These are phyloP conservation scores for Musa troglodytarum DNA, from an alignment of 176 grass and related monocot genomes.

Conservation along the genomic window DNA sequence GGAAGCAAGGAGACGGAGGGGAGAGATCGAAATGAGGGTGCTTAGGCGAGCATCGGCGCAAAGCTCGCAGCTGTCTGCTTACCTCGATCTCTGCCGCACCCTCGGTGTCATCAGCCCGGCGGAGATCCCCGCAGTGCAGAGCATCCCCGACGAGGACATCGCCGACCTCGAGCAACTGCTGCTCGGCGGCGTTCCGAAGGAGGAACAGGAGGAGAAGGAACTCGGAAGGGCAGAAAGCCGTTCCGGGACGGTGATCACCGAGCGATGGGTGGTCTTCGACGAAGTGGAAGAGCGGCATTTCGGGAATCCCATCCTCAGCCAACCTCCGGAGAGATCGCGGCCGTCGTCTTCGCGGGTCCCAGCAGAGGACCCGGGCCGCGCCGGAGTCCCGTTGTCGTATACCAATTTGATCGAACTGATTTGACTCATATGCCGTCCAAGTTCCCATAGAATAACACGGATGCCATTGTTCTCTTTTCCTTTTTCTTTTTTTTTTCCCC, in stretches of 20 bases:
- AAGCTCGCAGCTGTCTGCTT: conserved; percentile 43
- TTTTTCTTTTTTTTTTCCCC: too few species aligned
- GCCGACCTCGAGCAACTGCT: conserved; percentile 4
- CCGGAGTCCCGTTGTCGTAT: neutral
- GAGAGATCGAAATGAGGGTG: conserved; percentile 44
- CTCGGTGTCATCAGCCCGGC: conserved; percentile 58
- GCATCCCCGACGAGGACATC: conserved; percentile 24
- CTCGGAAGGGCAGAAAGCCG: neutral
- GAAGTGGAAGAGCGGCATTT: conserved; percentile 8
- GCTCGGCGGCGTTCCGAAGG: neutral
- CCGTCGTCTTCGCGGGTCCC: neutral
- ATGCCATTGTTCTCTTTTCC: neutral
- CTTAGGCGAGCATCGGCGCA: conserved; percentile 50
- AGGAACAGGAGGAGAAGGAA: neutral
- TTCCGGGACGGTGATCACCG: conserved; percentile 33
- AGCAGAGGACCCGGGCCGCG: neutral
- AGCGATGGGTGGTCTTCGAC: conserved; percentile 78
- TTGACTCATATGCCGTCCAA: neutral
- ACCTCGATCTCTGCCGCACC: conserved; percentile 60
- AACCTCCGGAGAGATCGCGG: neutral
- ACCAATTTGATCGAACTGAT: conserved; percentile 25
- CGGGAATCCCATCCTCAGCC: conserved; percentile 26
- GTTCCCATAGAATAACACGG: too few species aligned
- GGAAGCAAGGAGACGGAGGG: conserved; percentile 27
- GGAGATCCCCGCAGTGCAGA: conserved; percentile 56